Conservation (phyloP, 495 filamentous ascomycete species). For the Aspergillus taichungensis region DNA sequence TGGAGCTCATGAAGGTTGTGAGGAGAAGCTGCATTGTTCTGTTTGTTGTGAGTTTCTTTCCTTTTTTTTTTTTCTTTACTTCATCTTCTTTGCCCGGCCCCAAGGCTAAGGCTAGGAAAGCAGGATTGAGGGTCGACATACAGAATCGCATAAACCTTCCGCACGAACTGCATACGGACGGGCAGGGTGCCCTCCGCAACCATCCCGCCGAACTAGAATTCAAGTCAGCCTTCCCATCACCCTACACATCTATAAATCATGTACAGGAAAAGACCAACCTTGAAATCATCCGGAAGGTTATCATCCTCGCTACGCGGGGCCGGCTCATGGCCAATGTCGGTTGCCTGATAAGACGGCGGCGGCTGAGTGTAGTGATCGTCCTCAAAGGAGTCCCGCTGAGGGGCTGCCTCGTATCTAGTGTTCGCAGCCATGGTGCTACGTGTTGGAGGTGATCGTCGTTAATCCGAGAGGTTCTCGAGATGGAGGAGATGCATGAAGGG, state of each 20-base stretch:
- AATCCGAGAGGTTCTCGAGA: not conserved
- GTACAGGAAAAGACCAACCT: constrained; percentile 40
- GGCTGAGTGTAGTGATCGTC: constrained; percentile 63
- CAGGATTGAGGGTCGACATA: constrained; percentile 27
- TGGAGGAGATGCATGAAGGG: constrained; percentile 1
- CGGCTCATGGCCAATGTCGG: constrained; percentile 20
- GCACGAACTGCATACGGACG: constrained; percentile 95
- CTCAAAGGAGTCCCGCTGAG: constrained; percentile 67
- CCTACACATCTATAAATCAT: not conserved
- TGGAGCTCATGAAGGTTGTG: constrained; percentile 68
- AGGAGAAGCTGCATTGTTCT: constrained; percentile 82
- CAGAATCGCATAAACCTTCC: constrained; percentile 85
- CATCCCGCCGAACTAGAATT: constrained; percentile 67
- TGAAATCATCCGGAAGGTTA: constrained; percentile 95
- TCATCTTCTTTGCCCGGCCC: too few species aligned
- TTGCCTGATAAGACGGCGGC: constrained; percentile 62
- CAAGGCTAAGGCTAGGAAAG: too few species aligned
- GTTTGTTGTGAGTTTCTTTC: not conserved
- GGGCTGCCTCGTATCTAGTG: constrained; percentile 59
- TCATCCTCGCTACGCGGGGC: constrained; percentile 78
- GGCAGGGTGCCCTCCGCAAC: constrained; percentile 89
- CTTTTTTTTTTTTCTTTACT: constrained; percentile 5
- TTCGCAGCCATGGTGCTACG: constrained; percentile 50
- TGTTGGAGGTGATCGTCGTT: not conserved
- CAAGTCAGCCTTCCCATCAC: constrained; percentile 5